Conservation (phyloP, 257 asterid genomes). For the Primulina huaijiensis region DNA sequence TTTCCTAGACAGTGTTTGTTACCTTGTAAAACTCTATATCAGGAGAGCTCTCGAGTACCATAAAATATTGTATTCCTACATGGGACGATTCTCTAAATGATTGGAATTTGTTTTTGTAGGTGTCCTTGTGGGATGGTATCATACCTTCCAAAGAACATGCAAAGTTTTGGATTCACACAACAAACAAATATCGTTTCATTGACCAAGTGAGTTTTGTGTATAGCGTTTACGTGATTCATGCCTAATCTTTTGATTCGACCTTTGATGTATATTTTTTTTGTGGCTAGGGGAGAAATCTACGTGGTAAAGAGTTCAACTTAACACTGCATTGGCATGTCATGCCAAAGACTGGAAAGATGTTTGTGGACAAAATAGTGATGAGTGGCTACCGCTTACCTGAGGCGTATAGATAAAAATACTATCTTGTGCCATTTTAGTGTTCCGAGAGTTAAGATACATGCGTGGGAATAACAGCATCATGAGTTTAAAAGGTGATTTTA, state of each 20-base stretch:
- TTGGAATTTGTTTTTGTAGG: slow-evolving; percentile 38
- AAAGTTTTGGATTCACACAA: slow-evolving; percentile 66
- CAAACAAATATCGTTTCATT: slow-evolving; percentile 76
- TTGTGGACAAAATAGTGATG: slow-evolving; percentile 82
- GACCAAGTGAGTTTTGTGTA: slow-evolving; percentile 56
- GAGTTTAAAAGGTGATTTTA: neutral
- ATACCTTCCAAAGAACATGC: slow-evolving; percentile 79
- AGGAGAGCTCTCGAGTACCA: neutral
- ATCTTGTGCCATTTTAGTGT: slow-evolving; percentile 12
- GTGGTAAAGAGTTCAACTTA: slow-evolving; percentile 75
- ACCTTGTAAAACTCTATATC: neutral
- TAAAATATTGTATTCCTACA: neutral
- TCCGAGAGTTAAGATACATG: slow-evolving; percentile 23
- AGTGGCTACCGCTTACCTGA: slow-evolving; percentile 71
- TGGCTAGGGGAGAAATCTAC: slow-evolving; percentile 82
- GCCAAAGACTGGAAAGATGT: slow-evolving; percentile 99
- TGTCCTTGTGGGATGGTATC: slow-evolving; percentile 88
- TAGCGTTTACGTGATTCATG: neutral
- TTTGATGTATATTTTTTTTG: neutral
- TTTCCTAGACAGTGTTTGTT: neutral
- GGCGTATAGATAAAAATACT: slow-evolving; percentile 51
- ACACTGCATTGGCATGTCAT: slow-evolving; percentile 96
- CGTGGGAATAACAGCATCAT: slow-evolving; percentile 9
- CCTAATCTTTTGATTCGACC: neutral
- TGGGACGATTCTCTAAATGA: neutral